Evolutionary conservation across 257 asterid species (phyloP).

Genomic region (Scutellaria baicalensis): DNA sequence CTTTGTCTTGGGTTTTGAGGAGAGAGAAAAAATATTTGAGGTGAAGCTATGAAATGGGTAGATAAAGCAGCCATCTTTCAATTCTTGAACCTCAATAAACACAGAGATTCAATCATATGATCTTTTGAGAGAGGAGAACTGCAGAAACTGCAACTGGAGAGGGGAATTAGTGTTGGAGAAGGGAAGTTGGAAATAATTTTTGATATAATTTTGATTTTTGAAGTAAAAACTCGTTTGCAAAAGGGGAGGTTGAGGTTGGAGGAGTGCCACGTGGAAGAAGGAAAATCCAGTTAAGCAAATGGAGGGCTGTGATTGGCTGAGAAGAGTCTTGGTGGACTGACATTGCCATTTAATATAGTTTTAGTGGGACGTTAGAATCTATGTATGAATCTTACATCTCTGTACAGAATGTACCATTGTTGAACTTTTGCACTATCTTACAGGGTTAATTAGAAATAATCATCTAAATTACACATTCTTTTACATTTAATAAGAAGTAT

Average conservation of each 20-base stretch:
- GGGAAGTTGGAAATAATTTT: background rate
- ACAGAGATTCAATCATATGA: background rate
- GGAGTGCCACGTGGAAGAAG: conserved; percentile 28
- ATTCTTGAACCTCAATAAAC: conserved; percentile 10
- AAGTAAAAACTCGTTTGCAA: background rate
- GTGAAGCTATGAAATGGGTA: conserved; percentile 20
- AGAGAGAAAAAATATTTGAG: conserved; percentile 29
- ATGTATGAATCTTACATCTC: background rate
- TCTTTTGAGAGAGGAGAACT: background rate
- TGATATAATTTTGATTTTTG: background rate
- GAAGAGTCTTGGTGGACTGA: background rate
- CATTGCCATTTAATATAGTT: background rate
- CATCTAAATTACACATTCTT: too few relatives aligned
- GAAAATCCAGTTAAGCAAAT: conserved; percentile 8
- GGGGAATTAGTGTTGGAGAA: conserved; percentile 18
- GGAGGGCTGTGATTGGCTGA: conserved; percentile 27
- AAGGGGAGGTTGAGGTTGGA: conserved; percentile 27
- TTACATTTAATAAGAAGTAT: too few relatives aligned
- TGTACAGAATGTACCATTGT: background rate
- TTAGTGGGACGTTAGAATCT: background rate
- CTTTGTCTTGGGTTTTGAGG: conserved; percentile 30
- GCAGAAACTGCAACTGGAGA: background rate
- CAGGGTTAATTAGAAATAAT: too few relatives aligned
- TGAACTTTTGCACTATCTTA: too few relatives aligned
- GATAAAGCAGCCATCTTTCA: conserved; percentile 36